Evolutionary conservation across 2,329 filamentous ascomycete genomes (phyloP).

Genomic region (Alternaria sp.): DNA sequence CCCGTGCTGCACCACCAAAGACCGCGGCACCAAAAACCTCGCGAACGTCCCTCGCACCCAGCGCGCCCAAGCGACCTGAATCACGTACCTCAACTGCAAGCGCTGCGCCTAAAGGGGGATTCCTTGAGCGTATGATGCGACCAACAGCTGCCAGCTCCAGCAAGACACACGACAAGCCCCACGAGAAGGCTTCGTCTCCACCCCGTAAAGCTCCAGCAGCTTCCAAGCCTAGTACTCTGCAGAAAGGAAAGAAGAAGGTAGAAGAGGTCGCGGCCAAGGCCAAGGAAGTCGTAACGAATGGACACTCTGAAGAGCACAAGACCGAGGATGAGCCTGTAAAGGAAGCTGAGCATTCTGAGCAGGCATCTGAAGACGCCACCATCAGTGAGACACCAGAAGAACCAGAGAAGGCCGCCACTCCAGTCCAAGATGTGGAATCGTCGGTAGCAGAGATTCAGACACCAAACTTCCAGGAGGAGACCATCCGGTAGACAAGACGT

Average conservation of each 20-base stretch:
- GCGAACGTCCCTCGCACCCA: constrained; percentile 49
- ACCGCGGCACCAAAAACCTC: constrained; percentile 42
- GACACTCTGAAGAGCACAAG: constrained; percentile 23
- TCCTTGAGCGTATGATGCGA: constrained; percentile 83
- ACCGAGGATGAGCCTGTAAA: constrained; percentile 21
- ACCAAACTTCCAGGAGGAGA: constrained; percentile 31
- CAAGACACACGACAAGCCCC: constrained; percentile 62
- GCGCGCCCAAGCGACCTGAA: constrained; percentile 59
- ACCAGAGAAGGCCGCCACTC: constrained; percentile 19
- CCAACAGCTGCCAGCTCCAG: constrained; percentile 74
- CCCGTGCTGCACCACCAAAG: constrained; percentile 39
- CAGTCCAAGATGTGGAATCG: constrained; percentile 32
- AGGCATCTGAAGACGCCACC: constrained; percentile 14
- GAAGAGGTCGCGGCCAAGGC: constrained; percentile 45
- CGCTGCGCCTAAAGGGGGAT: constrained; percentile 71
- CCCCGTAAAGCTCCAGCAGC: constrained; percentile 40
- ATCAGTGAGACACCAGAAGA: constrained; percentile 12
- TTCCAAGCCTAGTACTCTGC: constrained; percentile 32
- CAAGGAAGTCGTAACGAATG: constrained; percentile 45
- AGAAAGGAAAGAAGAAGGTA: constrained; percentile 50
- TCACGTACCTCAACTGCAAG: constrained; percentile 60
- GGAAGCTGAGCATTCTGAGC: constrained; percentile 15
- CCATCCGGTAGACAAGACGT: constrained; percentile 28
- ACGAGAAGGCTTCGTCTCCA: constrained; percentile 64
- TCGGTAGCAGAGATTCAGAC: constrained; percentile 36